A percentile compares a stretch with the other conserved stretches of the same genome.
These are phyloP conservation scores for Aspergillus homomorphus DNA, from an alignment of 495 filamentous ascomycete species.

Conservation along the genomic window DNA sequence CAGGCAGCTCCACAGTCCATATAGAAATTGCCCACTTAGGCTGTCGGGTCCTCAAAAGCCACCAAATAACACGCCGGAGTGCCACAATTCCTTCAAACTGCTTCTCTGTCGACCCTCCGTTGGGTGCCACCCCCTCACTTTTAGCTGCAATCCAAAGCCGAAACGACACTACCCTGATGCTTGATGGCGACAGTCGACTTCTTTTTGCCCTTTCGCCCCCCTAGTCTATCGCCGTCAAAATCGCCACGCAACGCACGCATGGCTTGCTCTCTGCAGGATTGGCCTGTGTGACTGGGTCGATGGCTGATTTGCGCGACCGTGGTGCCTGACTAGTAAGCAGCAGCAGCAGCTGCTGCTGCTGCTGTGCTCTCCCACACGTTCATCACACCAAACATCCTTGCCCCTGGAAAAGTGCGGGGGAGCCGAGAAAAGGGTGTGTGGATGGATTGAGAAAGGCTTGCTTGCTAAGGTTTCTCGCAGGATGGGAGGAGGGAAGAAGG, in stretches of 20 bases:
- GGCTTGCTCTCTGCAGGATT: background rate
- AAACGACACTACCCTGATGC: background rate
- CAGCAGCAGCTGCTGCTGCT: background rate
- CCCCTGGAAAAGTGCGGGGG: constrained; percentile 3
- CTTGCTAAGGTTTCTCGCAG: background rate
- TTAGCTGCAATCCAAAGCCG: background rate
- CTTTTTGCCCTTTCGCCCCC: background rate
- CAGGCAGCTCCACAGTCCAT: background rate
- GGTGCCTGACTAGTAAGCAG: constrained; percentile 8
- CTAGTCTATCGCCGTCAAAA: background rate
- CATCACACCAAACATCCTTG: constrained; percentile 7
- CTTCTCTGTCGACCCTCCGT: background rate
- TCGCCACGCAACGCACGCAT: background rate
- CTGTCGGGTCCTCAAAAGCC: background rate
- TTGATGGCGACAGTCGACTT: background rate
- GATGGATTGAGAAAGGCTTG: background rate
- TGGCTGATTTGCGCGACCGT: constrained; percentile 4
- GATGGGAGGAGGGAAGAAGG: background rate
- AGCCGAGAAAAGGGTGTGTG: background rate
- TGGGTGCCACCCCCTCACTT: background rate
- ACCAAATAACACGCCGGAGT: background rate
- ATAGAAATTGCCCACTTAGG: background rate
- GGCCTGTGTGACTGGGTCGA: constrained; percentile 3
- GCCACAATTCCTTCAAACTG: background rate
- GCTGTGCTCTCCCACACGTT: background rate